These are phyloP conservation scores for Ophiostoma quercus DNA, from an alignment of 2,329 filamentous ascomycete genomes.

Conservation along the genomic window DNA sequence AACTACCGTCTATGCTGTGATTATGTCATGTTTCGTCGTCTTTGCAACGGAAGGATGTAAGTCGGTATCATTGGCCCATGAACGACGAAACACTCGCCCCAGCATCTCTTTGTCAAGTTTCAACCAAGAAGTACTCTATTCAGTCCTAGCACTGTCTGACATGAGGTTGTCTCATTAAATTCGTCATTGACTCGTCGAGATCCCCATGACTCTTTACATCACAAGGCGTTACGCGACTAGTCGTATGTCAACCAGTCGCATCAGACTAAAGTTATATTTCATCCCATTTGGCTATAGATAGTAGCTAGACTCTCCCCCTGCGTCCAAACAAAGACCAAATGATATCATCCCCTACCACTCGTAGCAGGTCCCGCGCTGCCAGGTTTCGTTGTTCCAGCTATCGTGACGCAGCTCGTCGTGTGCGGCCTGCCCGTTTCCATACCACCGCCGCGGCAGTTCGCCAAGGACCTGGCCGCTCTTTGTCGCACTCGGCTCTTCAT, in stretches of 20 bases:
- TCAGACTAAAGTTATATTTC: background rate
- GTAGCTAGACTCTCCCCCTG: too few species aligned
- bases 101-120: too few species aligned
- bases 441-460: slow-evolving; percentile 11
- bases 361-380: background rate
- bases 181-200: too few species aligned
- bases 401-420: background rate
- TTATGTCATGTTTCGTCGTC: background rate
- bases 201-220: too few species aligned
- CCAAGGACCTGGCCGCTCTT: background rate
- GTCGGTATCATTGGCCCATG: too few species aligned
- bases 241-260: too few species aligned
- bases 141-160: too few species aligned
- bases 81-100: too few species aligned
- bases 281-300: background rate
- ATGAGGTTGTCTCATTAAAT: too few species aligned
- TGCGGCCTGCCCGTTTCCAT: slow-evolving; percentile 2
- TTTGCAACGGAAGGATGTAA: background rate
- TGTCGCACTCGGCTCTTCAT: background rate
- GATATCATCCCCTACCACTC: background rate
- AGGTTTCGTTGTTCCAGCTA: background rate
- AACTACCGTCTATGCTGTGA: background rate
- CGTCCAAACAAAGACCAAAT: background rate
- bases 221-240: too few species aligned
- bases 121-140: too few species aligned